Base-by-base conservation (phyloP, 768 basidiomycete species). In the Leucosporidium yakuticum region DNA sequence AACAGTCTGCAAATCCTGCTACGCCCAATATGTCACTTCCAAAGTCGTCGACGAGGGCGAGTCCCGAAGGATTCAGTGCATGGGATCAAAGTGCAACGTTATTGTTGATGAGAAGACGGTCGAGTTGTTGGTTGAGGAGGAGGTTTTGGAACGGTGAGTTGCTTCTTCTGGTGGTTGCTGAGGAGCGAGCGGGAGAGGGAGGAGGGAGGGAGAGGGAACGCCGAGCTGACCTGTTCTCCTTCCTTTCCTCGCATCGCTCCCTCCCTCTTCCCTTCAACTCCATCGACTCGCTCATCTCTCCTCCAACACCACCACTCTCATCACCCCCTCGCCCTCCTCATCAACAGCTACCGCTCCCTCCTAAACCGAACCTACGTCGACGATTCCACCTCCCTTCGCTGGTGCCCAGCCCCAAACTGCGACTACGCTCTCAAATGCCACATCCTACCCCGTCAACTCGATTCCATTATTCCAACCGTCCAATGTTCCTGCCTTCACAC, bases 381-480 rank as follows among this genome's bases (percentile, higher is more conserved):
- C 25, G 90, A 89, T 76, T 88, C 87, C 78, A 80, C 85, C 36
- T 85, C 84, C 64, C 84, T 98, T 76, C 88, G 91, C 79, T 99
- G 90, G 82, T 99, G 96, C 77, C 96, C 96, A 4, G 92, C 91
- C 74, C 94, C 95, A 0, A 85, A 86, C 49, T 99, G 96, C 83
- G 88, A 91, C 49, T 87, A 90, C 78, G 93, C 94, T n/a, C 87
- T 98, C 56, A 88, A 89, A 50, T 97, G 94, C 80, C 83, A 87
- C 14, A 91, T 90, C 0, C 84, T 91, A 1, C 84, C 86, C 55
- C 88, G 88, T 77, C 82, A 88, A 65, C 82, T 96, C 39, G 83
- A 87, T 62, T 85, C 85, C 3, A 80, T 91, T 63, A 91, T 98
- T 2, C 96, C 96, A 2, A 94, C 85, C 36, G 95, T 98, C 14